Percentiles rank a stretch among this genome's conserved stretches.
These are phyloP conservation scores for Tetracladium marchalianum DNA, from an alignment of 495 filamentous ascomycete species.

Conservation along the genomic window DNA sequence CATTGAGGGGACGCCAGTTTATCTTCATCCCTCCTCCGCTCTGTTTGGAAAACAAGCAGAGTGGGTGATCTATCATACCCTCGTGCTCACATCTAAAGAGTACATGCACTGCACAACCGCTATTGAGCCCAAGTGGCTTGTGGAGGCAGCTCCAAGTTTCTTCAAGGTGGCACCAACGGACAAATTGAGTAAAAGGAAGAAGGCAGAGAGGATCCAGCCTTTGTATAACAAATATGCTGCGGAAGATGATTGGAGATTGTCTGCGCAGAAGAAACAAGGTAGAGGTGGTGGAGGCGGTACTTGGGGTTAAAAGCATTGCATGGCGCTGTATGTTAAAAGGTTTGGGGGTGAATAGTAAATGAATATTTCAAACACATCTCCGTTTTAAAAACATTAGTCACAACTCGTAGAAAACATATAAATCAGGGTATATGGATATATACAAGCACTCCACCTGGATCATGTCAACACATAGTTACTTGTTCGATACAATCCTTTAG, in stretches of 20 bases:
- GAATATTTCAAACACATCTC: too few relatives aligned
- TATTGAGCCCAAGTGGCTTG: slow-evolving; percentile 87
- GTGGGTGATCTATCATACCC: slow-evolving; percentile 83
- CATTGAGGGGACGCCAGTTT: slow-evolving; percentile 89
- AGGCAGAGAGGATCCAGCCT: slow-evolving; percentile 88
- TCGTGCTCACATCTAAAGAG: slow-evolving; percentile 90
- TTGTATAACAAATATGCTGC: slow-evolving; percentile 84
- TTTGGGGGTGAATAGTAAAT: too few relatives aligned
- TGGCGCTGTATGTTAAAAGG: too few relatives aligned
- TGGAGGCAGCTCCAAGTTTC: slow-evolving; percentile 92
- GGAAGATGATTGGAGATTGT: slow-evolving; percentile 89
- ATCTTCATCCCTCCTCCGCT: slow-evolving; percentile 82
- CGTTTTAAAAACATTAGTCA: too few relatives aligned
- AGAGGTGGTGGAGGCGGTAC: slow-evolving; percentile 83
- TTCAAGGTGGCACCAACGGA: slow-evolving; percentile 95
- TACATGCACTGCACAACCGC: slow-evolving; percentile 91
- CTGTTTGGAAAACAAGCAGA: slow-evolving; percentile 93
- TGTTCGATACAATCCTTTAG: too few relatives aligned
- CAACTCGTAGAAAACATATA: too few relatives aligned
- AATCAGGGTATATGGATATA: too few relatives aligned
- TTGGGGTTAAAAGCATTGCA: slow-evolving; percentile 56
- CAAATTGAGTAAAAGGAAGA: slow-evolving; percentile 80
- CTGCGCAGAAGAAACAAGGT: slow-evolving; percentile 78
- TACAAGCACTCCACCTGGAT: too few relatives aligned
- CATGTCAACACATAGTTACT: too few relatives aligned